Evolutionary conservation across 306 rosid genomes (phyloP), one percentile per base, ranked within the genome.

Genomic region (Vigna nakashimae): DNA sequence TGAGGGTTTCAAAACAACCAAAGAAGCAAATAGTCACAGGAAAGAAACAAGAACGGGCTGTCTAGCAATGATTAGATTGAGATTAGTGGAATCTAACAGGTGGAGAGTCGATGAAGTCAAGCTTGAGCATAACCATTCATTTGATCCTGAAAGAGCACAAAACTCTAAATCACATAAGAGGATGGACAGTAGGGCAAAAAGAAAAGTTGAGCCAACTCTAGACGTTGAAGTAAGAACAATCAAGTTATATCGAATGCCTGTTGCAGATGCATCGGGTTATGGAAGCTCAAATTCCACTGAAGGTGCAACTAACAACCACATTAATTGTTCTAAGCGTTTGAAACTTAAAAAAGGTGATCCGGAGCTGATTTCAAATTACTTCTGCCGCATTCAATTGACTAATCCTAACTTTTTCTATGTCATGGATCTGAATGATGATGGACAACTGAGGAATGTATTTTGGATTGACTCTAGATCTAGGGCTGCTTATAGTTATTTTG

Each of bases 41-140:
- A 95, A 92, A 82, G 97, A 95, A 86, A 89, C 98, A 28, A 88
- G 98, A 85, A 95, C 98, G 0, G 98, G 98, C 67, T 95, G 98
- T 84, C 82, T 86, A 45, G 98, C 98, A 45, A 92, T 95, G 98
- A 84, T 95, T 73, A 91, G 98, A 86, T 86, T 95, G 89, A 91
- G 98, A 83, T 83, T 92, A 76, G 93, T 91, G 79, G 98, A 95
- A 60, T 91, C 93, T n/a, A 91, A 82, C 73, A 88, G 86, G 80
- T 95, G 98, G 98, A 90, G 97, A 84, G 91, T 95, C 53, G 98
- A 95, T 76, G 98, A 95, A 79, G 96, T 88, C 68, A 95, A 87
- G 89, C 97, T 89, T 81, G 98, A 95, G 74, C 98, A 95, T 85
- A 95, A 95, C 74, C 98, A 95, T 85, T 90, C 92, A 74, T 92